Base-by-base conservation (phyloP, 2,329 filamentous ascomycete species). In the Neurospora sp. region DNA sequence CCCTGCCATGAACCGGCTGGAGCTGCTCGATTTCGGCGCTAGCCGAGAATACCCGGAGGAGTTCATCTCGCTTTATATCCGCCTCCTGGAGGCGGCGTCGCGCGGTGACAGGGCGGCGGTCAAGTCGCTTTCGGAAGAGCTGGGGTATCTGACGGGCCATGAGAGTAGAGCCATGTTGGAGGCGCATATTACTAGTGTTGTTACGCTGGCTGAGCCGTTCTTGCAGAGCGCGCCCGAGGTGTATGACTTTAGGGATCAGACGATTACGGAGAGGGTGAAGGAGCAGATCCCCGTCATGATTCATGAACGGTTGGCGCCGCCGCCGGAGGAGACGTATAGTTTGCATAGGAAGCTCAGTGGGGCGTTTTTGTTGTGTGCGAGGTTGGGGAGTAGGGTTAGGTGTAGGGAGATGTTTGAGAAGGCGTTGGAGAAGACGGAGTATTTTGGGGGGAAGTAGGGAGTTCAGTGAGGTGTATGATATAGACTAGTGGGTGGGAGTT, bases 311-410 rank as follows among this genome's bases (percentile, higher is more conserved):
- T 82, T 99, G 23, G 89, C 92, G 17, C 95, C 96, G 33, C 96
- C 96, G 33, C 96, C 96, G 0, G 96, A 99, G 82, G 96, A 99
- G 84, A 99, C 96, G 68, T 99, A 99, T 78, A 95, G 91, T 78
- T 81, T 99, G 76, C 96, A 99, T 80, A 88, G 96, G 71, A 99
- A 99, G 82, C 82, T 99, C 69, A 97, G 93, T 79, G 96, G 96
- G 0, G 96, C 96, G 0, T 99, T 99, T 78, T 81, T 99, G 76
- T 84, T 99, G 19, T 99, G 96, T 79, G 94, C 96, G 0, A 87
- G 89, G 74, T 79, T 99, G 71, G 93, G 92, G 3, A 97, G 93
- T 78, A 86, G 88, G 73, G 94, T 99, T 2, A 84, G 84, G 70
- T 97, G 95, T 75, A 88, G 91, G 73, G 89, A 91, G 71, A 81